Conservation (phyloP, 345 rosid genomes). For the Salix caprea region DNA sequence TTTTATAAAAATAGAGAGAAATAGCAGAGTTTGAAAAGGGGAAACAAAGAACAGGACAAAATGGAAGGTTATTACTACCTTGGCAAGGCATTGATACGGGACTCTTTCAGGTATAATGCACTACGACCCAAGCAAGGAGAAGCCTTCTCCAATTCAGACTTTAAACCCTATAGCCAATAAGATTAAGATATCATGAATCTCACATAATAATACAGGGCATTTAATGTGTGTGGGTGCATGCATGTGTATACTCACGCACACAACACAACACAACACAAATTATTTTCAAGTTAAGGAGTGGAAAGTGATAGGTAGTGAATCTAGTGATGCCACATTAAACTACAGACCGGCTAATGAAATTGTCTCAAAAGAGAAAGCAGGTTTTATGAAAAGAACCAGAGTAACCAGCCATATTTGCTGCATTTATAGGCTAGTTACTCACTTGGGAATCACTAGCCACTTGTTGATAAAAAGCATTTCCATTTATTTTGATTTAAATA, state of each 20-base stretch:
- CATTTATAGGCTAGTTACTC: not conserved
- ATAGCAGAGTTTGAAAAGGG: not conserved
- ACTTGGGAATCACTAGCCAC: not conserved
- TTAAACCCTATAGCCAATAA: constrained; percentile 56
- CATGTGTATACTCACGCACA: too few relatives aligned
- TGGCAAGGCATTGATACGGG: constrained; percentile 75
- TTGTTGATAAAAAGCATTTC: not conserved
- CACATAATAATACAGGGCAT: not conserved
- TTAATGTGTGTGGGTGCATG: not conserved
- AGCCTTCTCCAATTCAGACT: constrained; percentile 92
- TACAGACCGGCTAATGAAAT: too few relatives aligned
- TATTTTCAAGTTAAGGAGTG: not conserved
- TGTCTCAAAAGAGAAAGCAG: not conserved
- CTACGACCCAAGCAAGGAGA: constrained; percentile 83
- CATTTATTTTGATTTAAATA: not conserved
- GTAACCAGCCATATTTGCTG: not conserved
- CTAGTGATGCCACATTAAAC: too few relatives aligned
- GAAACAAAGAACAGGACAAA: constrained; percentile 3
- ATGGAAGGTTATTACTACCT: constrained; percentile 48
- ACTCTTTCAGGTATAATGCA: constrained; percentile 81
- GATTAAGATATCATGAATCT: not conserved
- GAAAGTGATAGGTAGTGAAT: not conserved
- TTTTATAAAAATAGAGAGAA: constrained; percentile 3
- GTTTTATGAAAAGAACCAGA: not conserved
- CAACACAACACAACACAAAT: not conserved